phyloP scores from a whole-genome alignment of 495 filamentous ascomycete species.

The Xylaria sp. region DNA sequence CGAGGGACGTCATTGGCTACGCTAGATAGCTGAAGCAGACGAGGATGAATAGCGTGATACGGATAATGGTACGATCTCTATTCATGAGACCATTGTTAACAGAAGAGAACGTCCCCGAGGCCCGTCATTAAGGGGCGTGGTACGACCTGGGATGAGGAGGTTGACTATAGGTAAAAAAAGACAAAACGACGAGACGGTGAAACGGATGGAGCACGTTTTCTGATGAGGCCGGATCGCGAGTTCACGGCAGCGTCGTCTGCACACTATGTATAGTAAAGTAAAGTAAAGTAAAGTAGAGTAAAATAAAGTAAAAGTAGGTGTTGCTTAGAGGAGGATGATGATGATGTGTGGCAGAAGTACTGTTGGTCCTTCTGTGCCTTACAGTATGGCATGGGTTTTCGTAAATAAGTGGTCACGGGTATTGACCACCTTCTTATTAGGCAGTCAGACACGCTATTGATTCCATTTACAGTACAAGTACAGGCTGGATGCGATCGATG shows the following conservation, averaged over 20 bases:
- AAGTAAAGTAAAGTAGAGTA: too few species aligned
- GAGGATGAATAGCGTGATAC: background rate
- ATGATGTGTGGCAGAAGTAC: background rate
- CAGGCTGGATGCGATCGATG: background rate
- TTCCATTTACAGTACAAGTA: constrained; percentile 5
- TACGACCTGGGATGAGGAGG: constrained; percentile 9
- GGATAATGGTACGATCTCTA: constrained; percentile 4
- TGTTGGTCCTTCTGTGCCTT: background rate
- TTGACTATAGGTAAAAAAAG: constrained; percentile 17
- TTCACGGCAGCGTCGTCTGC: background rate
- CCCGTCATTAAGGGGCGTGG: background rate
- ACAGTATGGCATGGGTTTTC: background rate
- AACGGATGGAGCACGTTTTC: background rate
- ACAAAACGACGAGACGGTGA: too few species aligned
- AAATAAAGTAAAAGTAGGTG: constrained; percentile 5
- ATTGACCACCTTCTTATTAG: background rate
- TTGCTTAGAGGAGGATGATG: background rate
- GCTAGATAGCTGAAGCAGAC: background rate
- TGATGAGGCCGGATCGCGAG: background rate
- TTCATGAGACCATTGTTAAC: constrained; percentile 21
- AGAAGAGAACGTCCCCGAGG: background rate
- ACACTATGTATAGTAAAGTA: too few species aligned
- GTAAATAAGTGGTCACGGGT: too few species aligned
- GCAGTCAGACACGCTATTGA: background rate
- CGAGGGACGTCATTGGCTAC: constrained; percentile 72